Conservation (phyloP, 495 filamentous ascomycete genomes). For the Acidomyces sp. region DNA sequence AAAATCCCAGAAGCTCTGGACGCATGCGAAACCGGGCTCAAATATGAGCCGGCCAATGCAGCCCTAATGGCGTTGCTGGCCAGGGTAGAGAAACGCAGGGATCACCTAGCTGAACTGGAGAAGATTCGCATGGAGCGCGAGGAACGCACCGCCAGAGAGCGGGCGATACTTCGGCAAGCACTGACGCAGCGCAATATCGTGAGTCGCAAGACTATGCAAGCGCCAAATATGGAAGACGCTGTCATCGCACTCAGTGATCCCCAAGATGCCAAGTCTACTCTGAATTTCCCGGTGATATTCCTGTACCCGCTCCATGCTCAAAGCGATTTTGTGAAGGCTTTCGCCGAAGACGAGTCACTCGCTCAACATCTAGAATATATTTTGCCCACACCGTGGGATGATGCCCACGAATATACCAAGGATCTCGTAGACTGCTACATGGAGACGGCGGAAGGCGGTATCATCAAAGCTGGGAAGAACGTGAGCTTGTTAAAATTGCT, state of each 20-base stretch:
- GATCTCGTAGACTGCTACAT: slow-evolving; percentile 73
- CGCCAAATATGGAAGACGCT: slow-evolving; percentile 64
- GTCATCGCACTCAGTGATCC: slow-evolving; percentile 48
- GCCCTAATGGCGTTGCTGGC: slow-evolving; percentile 34
- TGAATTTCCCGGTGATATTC: slow-evolving; percentile 67
- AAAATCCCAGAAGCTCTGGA: slow-evolving; percentile 65
- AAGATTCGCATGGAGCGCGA: slow-evolving; percentile 33
- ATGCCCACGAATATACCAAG: slow-evolving; percentile 47
- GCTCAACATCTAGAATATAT: slow-evolving; percentile 66
- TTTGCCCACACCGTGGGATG: slow-evolving; percentile 76
- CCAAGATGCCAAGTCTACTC: slow-evolving; percentile 50
- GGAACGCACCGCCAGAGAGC: slow-evolving; percentile 38
- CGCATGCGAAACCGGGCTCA: slow-evolving; percentile 54
- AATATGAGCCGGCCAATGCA: slow-evolving; percentile 49
- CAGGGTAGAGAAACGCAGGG: slow-evolving; percentile 21
- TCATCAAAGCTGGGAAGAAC: slow-evolving; percentile 86
- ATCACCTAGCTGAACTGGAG: slow-evolving; percentile 22
- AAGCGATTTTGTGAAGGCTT: slow-evolving; percentile 79
- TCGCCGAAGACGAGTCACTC: slow-evolving; percentile 57
- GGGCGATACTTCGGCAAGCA: slow-evolving; percentile 50
- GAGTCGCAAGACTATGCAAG: slow-evolving; percentile 49
- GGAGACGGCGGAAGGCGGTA: slow-evolving; percentile 65
- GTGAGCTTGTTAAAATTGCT: slow-evolving; percentile 60
- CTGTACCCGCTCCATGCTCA: slow-evolving; percentile 70
- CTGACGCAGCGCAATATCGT: slow-evolving; percentile 61